phyloP scores from a whole-genome alignment of 495 filamentous ascomycete species.

The Hypoxylon trugodes region DNA sequence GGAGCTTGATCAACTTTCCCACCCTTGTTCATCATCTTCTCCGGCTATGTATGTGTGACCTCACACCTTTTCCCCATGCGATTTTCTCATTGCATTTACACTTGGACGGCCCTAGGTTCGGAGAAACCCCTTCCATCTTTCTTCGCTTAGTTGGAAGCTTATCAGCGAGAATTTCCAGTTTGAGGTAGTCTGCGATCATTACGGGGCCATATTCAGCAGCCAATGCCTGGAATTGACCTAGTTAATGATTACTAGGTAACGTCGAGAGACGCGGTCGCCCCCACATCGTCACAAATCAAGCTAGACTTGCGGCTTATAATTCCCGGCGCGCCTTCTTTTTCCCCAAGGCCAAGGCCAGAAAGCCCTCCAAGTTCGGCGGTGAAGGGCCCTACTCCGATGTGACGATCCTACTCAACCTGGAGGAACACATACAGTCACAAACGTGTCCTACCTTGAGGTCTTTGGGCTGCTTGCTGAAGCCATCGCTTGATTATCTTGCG shows the following conservation, averaged over 20 bases:
- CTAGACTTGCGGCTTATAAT: conserved; percentile 35
- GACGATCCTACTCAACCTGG: conserved; percentile 41
- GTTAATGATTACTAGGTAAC: conserved; percentile 37
- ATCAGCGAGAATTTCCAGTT: conserved; percentile 15
- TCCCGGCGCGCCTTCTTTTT: conserved; percentile 19
- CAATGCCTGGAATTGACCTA: conserved; percentile 32
- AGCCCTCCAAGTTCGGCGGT: conserved; percentile 39
- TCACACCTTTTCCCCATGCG: neutral
- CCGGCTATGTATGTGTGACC: conserved; percentile 14
- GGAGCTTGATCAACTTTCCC: conserved; percentile 14
- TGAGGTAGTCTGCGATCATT: conserved; percentile 3
- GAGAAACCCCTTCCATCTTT: conserved; percentile 25
- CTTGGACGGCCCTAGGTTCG: conserved; percentile 12
- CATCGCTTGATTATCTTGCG: conserved; percentile 14
- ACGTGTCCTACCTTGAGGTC: conserved; percentile 26
- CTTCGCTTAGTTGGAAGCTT: conserved; percentile 12
- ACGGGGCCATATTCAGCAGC: conserved; percentile 1
- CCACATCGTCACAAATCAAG: conserved; percentile 33
- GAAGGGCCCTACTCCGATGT: conserved; percentile 34
- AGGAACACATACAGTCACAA: conserved; percentile 22
- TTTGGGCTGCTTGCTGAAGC: conserved; percentile 6
- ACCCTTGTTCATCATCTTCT: neutral
- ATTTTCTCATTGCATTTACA: neutral
- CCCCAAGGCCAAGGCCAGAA: conserved; percentile 34
- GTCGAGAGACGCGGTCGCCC: conserved; percentile 24